Evolutionary conservation across 2,329 filamentous ascomycete species (phyloP).

Genomic region (Fusarium anthophilum): DNA sequence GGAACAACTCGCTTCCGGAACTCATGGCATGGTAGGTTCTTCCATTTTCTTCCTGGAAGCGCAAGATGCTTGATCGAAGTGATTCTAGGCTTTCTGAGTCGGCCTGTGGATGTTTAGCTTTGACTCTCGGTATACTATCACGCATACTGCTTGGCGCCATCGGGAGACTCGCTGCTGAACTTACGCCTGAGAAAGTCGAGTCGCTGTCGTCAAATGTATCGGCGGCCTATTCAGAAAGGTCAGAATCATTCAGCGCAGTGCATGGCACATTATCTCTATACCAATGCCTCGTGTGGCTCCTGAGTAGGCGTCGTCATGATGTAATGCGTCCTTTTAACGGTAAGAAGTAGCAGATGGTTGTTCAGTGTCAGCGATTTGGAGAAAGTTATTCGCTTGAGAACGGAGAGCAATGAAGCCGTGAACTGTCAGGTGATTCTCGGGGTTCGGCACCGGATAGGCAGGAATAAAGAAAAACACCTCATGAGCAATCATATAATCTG

Average conservation of each 20-base stretch:
- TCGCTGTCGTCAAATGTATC: background rate
- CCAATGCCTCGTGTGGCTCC: background rate
- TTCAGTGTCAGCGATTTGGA: background rate
- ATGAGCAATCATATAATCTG: background rate
- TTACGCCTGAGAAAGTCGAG: constrained; percentile 4
- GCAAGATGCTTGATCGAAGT: background rate
- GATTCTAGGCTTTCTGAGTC: constrained; percentile 4
- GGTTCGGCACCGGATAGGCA: background rate
- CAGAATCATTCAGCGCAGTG: too few species aligned
- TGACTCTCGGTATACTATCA: accelerated
- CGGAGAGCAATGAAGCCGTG: background rate
- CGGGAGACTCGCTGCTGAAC: background rate
- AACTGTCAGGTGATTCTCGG: background rate
- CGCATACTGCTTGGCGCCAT: accelerated
- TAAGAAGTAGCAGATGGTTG: accelerated
- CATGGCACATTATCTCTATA: background rate
- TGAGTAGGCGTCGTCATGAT: background rate
- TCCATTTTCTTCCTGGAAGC: constrained; percentile 12
- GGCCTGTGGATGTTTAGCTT: background rate
- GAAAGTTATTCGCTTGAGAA: background rate
- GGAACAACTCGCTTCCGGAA: background rate
- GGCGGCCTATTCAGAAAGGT: background rate
- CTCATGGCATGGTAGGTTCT: constrained; percentile 9
- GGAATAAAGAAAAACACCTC: background rate
- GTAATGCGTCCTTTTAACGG: accelerated